A percentile compares a stretch with the other conserved stretches of the same genome.
Conservation (phyloP, 2,329 filamentous ascomycete species). For the Xylaria arbuscula region DNA sequence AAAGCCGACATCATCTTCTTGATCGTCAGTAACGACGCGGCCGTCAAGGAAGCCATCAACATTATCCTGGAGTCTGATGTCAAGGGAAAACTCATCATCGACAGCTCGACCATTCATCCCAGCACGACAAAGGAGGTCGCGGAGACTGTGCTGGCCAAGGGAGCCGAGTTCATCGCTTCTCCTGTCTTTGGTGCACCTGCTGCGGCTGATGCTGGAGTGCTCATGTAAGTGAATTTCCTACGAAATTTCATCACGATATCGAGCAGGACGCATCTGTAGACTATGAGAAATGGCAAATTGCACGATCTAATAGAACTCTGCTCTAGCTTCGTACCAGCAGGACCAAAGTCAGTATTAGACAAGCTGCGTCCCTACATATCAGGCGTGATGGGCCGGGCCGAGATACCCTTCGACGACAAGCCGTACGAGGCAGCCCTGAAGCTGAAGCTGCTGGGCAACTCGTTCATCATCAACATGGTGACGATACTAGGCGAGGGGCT, state of each 20-base stretch:
- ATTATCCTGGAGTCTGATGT: conserved; percentile 67
- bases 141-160: conserved; percentile 65
- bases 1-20: conserved; percentile 83
- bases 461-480: conserved; percentile 85
- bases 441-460: conserved; percentile 87
- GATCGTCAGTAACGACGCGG: conserved; percentile 82
- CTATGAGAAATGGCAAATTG: neutral
- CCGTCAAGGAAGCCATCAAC: conserved; percentile 72
- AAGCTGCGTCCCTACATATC: conserved; percentile 72
- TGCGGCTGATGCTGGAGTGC: conserved; percentile 70
- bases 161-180: conserved; percentile 79
- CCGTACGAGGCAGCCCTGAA: conserved; percentile 66
- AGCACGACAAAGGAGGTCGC: conserved; percentile 78
- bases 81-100: conserved; percentile 81
- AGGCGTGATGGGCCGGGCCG: conserved; percentile 72
- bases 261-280: neutral
- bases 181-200: conserved; percentile 73
- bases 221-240: conserved; percentile 57
- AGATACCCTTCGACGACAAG: conserved; percentile 58
- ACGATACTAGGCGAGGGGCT: conserved; percentile 83
- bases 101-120: conserved; percentile 89
- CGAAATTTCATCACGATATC: neutral
- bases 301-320: conserved; percentile 3
- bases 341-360: conserved; percentile 65
- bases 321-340: conserved; percentile 69